Conservation (phyloP, 805 yeast species). For the Candida insectorum region DNA sequence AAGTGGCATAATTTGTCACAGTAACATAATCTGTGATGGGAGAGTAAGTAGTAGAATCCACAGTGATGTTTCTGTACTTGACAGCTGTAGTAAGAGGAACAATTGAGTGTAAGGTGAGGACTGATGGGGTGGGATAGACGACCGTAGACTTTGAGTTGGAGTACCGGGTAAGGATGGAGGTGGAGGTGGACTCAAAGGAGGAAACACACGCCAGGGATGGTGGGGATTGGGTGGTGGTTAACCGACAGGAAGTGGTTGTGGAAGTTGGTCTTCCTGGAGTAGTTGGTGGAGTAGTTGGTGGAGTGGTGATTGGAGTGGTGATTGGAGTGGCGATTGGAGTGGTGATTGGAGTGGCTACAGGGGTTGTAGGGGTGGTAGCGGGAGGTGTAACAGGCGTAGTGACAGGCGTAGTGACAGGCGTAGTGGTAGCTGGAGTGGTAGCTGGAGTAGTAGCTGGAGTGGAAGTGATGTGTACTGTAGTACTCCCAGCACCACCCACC, state of each 20-base stretch:
- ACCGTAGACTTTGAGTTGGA: conserved; percentile 3
- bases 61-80: conserved; percentile 5
- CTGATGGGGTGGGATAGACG: background rate
- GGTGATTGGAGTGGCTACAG: conserved; percentile 2
- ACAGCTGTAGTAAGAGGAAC: conserved; percentile 1
- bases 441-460: conserved; percentile 3
- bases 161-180: conserved; percentile 4
- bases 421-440: conserved; percentile 1
- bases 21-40: background rate
- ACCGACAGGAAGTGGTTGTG: conserved; percentile 3
- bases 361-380: background rate
- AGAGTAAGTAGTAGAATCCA: conserved; percentile 1
- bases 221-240: conserved; percentile 3
- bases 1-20: conserved; percentile 2
- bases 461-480: too few relatives aligned
- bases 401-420: conserved; percentile 6
- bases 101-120: background rate
- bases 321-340: background rate
- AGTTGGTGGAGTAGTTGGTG: conserved; percentile 2
- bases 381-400: conserved; percentile 1
- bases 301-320: conserved; percentile 1
- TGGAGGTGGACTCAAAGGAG: conserved; percentile 4
- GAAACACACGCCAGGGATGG: too few relatives aligned
- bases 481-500: background rate
- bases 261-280: conserved; percentile 1